phyloP scores from a whole-genome alignment of 2,329 filamentous ascomycete genomes.

The Paradendryphiella salina region DNA sequence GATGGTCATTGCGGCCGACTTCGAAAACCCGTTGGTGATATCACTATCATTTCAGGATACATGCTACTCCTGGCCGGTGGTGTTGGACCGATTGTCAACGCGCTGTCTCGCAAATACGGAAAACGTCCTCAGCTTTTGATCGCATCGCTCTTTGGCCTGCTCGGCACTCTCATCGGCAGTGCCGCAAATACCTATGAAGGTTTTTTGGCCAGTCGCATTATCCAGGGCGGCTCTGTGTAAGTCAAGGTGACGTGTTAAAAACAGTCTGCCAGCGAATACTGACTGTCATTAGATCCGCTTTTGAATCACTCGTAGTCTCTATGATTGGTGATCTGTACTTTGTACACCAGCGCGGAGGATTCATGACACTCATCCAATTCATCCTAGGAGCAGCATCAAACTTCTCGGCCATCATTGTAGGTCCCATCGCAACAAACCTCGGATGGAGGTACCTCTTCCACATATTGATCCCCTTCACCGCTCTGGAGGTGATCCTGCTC shows the following conservation, averaged over 20 bases:
- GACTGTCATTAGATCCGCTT: constrained; percentile 32
- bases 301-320: constrained; percentile 42
- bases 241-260: not conserved
- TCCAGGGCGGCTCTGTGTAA: constrained; percentile 37
- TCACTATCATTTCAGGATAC: constrained; percentile 47
- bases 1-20: constrained; percentile 40
- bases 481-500: constrained; percentile 50
- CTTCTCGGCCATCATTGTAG: constrained; percentile 44
- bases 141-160: constrained; percentile 35
- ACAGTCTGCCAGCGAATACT: constrained; percentile 17
- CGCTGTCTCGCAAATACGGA: constrained; percentile 40
- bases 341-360: constrained; percentile 44
- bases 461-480: constrained; percentile 54
- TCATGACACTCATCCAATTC: constrained; percentile 44
- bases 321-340: constrained; percentile 46
- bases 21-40: constrained; percentile 32
- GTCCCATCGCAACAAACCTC: constrained; percentile 41
- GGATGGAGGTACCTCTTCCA: constrained; percentile 51
- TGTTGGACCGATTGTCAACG: constrained; percentile 42
- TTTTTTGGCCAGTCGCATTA: constrained; percentile 38
- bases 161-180: constrained; percentile 37
- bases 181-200: constrained; percentile 35
- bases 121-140: constrained; percentile 40
- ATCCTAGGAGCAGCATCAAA: constrained; percentile 44
- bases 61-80: constrained; percentile 43